Base-by-base conservation (phyloP, 1,139 yeast genomes). In the Saccharomyces uvarum region DNA sequence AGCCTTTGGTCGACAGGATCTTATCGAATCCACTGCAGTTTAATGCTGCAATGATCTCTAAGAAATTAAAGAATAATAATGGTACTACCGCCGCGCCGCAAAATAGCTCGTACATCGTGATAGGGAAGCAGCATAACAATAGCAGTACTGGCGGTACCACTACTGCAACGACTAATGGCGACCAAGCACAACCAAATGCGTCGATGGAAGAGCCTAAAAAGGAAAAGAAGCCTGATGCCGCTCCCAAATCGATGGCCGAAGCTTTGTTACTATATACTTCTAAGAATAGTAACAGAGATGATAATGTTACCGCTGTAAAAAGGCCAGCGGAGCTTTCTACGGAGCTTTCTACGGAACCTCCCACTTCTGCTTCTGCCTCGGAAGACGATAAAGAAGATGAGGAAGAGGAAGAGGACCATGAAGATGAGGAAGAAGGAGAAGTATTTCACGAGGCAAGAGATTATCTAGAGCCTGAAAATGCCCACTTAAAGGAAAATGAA, bases 11-110 rank as follows among this genome's bases (percentile, higher is more conserved):
- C 55, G 86, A 82, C 63, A 75, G 86, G 64, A 79, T 82, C 58
- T 75, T 83, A 49, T 71, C 79, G 55, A 79, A 78, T 59, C 88
- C 87, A 14, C 70, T 84, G 54, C 78, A 79, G 38, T 86, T 85
- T 69, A 79, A 77, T 51, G 75, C 80, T 13, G 86, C 84, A 4
- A 38, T 38, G 44, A 19, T 38, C 44, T 38, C 44, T 16, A 47
- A 28, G 42, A 51, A 38, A 29, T 41, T 50, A 14, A 44, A 29
- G 13, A 24, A 27, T 7, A 50, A 41, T 13, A 42, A 11, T 24
- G 32, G 65, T 72, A 47, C 55, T 55, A 52, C 60, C 59, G 52
- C 65, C 67, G 47, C 56, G 51, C 32, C 54, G 44, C 24, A 38
- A 19, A 38, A 19, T 38, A 9, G 24, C 21, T 61, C 70, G 57